Base-by-base conservation (phyloP, 2,329 filamentous ascomycete species). In the Lizonia empirigonia region DNA sequence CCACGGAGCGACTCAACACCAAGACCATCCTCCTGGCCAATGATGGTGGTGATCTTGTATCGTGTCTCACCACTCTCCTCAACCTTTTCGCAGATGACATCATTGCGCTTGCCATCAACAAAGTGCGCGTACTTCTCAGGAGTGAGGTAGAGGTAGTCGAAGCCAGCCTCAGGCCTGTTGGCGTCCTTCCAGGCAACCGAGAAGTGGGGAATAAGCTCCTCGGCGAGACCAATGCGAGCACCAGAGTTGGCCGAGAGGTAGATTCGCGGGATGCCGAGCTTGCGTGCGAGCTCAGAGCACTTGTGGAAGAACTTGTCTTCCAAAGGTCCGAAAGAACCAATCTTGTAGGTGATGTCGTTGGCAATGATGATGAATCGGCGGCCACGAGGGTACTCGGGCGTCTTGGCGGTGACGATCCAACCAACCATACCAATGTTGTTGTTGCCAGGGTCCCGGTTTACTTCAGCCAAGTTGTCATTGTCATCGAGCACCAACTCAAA, bases 341-440 rank as follows among this genome's bases (percentile, higher is more conserved):
- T 99, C 82, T 95, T 95, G 84, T 91, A 97, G 15, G 94, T 99
- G 74, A 99, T 99, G 71, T 99, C 94, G 82, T 99, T 99, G 82
- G 94, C 92, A 58, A 99, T 88, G 60, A 99, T 90, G 72, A 99
- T 86, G 77, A 97, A 97, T 70, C 90, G 90, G 63, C 94, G 86
- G 53, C 94, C 94, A 59, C 85, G 84, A 51, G 94, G 93, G 73
- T 99, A 99, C 76, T 99, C 94, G 8, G 94, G 94, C 1, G 94
- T 97, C 72, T 86, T 91, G 13, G 92, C 94, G 56, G 90, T 95
- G 73, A 97, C 88, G 61, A 97, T 84, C 94, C 94, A 99, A 62
- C 91, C 94, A 48, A 99, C 93, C 94, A 99, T 99, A 78, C 94
- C 94, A 69, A 94, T 94, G 34, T 83, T 89, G 80, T 99, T 99